Percentiles rank a stretch among this genome's conserved stretches.
Conservation (phyloP, 2,329 filamentous ascomycete genomes). For the Clarireedia hainanense region DNA sequence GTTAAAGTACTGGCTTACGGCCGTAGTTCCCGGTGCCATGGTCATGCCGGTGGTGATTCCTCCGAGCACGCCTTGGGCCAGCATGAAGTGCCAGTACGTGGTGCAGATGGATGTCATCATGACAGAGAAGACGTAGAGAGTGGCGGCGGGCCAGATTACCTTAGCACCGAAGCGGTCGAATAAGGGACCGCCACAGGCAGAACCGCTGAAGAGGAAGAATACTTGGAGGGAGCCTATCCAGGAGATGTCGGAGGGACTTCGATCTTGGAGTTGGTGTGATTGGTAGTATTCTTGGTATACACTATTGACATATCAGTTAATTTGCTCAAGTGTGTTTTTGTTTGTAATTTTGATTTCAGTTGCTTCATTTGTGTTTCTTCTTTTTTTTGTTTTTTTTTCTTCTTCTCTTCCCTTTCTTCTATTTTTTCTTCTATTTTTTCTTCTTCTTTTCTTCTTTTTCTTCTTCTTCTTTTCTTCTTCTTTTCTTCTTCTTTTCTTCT, state of each 20-base stretch:
- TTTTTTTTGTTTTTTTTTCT: too few species aligned
- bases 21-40: constrained; percentile 31
- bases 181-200: constrained; percentile 2
- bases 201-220: constrained; percentile 5
- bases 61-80: constrained; percentile 27
- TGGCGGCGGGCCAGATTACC: constrained; percentile 29
- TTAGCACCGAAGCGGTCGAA: constrained; percentile 39
- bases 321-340: not conserved
- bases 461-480: too few species aligned
- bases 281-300: constrained; percentile 51
- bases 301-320: constrained; percentile 29
- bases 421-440: too few species aligned
- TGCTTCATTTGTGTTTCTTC: not conserved
- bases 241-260: constrained; percentile 19
- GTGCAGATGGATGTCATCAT: constrained; percentile 33
- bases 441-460: too few species aligned
- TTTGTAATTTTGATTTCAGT: not conserved
- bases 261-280: constrained; percentile 36
- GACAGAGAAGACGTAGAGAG: constrained; percentile 18
- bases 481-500: too few species aligned
- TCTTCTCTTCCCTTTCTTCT: too few species aligned
- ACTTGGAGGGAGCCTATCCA: constrained; percentile 4
- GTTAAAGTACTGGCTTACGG: constrained; percentile 41
- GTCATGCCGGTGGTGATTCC: constrained; percentile 30
- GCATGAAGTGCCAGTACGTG: constrained; percentile 31